phyloP scores from a whole-genome alignment of 2,329 filamentous ascomycete species.

The Colletotrichum shisoi region DNA sequence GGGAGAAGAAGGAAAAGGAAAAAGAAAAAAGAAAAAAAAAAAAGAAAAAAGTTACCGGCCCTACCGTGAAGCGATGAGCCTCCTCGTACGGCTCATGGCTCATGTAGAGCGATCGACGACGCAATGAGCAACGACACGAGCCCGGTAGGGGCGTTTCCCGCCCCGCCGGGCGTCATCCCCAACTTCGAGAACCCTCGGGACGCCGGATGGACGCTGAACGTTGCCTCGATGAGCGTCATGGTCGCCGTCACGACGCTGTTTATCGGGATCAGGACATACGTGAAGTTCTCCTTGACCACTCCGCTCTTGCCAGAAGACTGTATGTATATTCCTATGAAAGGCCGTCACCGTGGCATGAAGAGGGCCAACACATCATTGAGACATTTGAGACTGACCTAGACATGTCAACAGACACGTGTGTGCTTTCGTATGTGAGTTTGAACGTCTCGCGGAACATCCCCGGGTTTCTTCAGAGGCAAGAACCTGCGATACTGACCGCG shows the following conservation, averaged over 20 bases:
- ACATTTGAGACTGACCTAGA: constrained; percentile 1
- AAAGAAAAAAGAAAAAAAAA: too few relatives aligned
- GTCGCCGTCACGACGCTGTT: constrained; percentile 34
- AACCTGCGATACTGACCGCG: background rate
- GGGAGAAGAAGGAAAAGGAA: too few relatives aligned
- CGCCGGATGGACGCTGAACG: constrained; percentile 32
- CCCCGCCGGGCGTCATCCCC: constrained; percentile 41
- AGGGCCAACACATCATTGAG: too few relatives aligned
- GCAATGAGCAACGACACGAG: constrained; percentile 31
- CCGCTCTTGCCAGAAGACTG: constrained; percentile 29
- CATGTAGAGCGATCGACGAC: constrained; percentile 15
- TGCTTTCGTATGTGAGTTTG: constrained; percentile 27
- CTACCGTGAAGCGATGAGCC: constrained; percentile 24
- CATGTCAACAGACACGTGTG: constrained; percentile 26
- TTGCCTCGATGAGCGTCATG: constrained; percentile 39
- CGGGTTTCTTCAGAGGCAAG: too few relatives aligned
- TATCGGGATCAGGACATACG: constrained; percentile 39
- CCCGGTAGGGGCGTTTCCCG: constrained; percentile 39
- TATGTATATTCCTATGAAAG: background rate
- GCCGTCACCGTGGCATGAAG: too few relatives aligned
- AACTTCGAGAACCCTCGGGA: constrained; percentile 41
- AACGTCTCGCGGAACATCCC: background rate
- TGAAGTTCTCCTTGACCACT: constrained; percentile 34
- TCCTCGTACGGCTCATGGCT: constrained; percentile 19
- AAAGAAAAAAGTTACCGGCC: too few relatives aligned